phyloP scores from a whole-genome alignment of 2,329 filamentous ascomycete genomes.

The Pseudogymnoascus destructans region DNA sequence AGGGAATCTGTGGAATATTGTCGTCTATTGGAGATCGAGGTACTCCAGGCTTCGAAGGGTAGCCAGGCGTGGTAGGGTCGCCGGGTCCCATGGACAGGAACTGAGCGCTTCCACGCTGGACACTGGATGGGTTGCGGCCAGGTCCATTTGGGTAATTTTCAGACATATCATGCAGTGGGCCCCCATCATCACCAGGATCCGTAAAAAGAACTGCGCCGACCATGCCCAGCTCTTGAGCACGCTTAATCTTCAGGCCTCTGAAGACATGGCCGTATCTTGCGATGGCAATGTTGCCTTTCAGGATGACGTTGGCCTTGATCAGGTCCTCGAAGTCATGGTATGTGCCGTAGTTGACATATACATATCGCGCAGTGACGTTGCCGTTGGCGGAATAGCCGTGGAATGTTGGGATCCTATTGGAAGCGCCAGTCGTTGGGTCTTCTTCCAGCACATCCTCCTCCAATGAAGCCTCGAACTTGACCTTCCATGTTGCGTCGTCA shows the following conservation, averaged over 20 bases:
- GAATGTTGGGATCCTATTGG: slow-evolving; percentile 72
- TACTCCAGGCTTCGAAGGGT: slow-evolving; percentile 80
- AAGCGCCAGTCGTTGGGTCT: slow-evolving; percentile 62
- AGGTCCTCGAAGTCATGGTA: slow-evolving; percentile 78
- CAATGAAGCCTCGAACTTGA: slow-evolving; percentile 67
- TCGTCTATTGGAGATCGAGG: slow-evolving; percentile 59
- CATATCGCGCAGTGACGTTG: slow-evolving; percentile 76
- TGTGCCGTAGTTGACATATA: slow-evolving; percentile 86
- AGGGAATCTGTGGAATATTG: slow-evolving; percentile 73
- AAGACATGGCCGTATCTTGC: slow-evolving; percentile 79
- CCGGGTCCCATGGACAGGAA: slow-evolving; percentile 59
- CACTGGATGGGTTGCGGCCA: slow-evolving; percentile 73
- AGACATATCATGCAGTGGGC: slow-evolving; percentile 32
- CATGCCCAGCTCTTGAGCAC: slow-evolving; percentile 82
- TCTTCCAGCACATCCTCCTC: slow-evolving; percentile 76
- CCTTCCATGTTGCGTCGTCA: slow-evolving; percentile 51
- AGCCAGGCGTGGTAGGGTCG: slow-evolving; percentile 85
- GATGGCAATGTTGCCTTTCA: slow-evolving; percentile 77
- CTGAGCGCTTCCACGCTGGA: slow-evolving; percentile 78
- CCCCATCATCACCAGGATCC: slow-evolving; percentile 84
- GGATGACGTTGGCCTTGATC: slow-evolving; percentile 55
- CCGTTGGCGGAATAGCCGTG: slow-evolving; percentile 89
- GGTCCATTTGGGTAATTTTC: slow-evolving; percentile 73
- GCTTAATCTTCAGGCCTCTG: slow-evolving; percentile 82
- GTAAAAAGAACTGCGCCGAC: slow-evolving; percentile 73